phyloP scores from a whole-genome alignment of 2,329 filamentous ascomycete genomes.

The Fusarium cicatricum region DNA sequence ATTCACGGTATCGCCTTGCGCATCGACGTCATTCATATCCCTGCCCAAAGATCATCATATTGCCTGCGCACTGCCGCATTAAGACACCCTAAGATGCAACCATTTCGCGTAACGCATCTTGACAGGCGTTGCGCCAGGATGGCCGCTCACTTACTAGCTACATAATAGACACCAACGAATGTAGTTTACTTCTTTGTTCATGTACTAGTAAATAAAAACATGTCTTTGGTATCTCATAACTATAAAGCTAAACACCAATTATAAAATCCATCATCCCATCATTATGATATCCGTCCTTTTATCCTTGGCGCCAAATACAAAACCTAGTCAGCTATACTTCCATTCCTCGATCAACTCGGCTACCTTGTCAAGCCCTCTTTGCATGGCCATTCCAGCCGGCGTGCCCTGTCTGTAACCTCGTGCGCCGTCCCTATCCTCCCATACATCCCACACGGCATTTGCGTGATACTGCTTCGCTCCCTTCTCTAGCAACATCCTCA shows the following conservation, averaged over 20 bases:
- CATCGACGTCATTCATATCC: conserved; percentile 5
- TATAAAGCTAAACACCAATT: conserved; percentile 8
- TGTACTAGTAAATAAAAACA: conserved; percentile 2
- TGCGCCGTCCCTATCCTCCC: conserved; percentile 40
- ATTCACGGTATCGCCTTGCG: too few relatives aligned
- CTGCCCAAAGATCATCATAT: conserved; percentile 2
- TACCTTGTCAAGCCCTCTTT: conserved; percentile 39
- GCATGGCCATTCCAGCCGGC: conserved; percentile 41
- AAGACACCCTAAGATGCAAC: background rate
- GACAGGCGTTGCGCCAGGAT: background rate
- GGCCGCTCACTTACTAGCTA: background rate
- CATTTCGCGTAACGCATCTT: conserved; percentile 2
- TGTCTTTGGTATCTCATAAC: conserved; percentile 34
- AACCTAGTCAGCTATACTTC: conserved; percentile 35
- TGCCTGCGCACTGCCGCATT: background rate
- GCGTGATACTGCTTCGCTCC: conserved; percentile 40
- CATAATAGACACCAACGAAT: background rate
- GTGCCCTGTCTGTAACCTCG: conserved; percentile 40
- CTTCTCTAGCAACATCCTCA: conserved; percentile 36
- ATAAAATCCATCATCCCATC: conserved; percentile 21
- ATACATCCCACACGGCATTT: conserved; percentile 41
- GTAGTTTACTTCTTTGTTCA: too few relatives aligned
- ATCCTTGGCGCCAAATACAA: conserved; percentile 14
- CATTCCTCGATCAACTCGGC: conserved; percentile 41
- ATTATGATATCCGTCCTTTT: conserved; percentile 12